Percentiles rank a stretch among this genome's conserved stretches.
Evolutionary conservation across 1,284 basidiomycete species (phyloP).

Genomic region (Bondarzewia mesenterica): DNA sequence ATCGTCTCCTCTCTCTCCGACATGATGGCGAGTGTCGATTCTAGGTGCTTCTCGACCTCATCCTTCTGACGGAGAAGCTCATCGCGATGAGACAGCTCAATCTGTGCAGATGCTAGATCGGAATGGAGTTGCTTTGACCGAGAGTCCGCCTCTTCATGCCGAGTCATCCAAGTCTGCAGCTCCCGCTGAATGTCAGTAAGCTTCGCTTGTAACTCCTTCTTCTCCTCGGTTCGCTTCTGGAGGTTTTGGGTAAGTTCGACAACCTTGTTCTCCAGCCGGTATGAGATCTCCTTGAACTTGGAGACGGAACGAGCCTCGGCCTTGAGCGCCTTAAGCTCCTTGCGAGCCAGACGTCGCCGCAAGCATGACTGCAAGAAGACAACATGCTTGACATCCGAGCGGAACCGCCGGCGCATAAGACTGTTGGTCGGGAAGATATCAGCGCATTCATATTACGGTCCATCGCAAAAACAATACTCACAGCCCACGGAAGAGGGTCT

Average conservation of each 20-base stretch:
- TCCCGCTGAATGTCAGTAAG: conserved; percentile 80
- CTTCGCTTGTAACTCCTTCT: conserved; percentile 77
- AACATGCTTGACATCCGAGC: conserved; percentile 64
- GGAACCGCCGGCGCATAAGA: conserved; percentile 56
- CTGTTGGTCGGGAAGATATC: conserved; percentile 33
- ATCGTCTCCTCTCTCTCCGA: conserved; percentile 84
- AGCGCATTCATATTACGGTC: background rate
- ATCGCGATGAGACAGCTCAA: conserved; percentile 70
- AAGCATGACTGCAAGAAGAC: conserved; percentile 89
- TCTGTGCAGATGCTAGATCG: conserved; percentile 67
- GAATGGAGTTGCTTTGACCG: conserved; percentile 70
- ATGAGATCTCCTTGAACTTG: conserved; percentile 99
- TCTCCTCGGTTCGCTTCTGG: conserved; percentile 88
- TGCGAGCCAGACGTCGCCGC: conserved; percentile 82
- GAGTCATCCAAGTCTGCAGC: conserved; percentile 76
- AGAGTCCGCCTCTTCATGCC: conserved; percentile 85
- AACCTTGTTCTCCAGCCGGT: conserved; percentile 98
- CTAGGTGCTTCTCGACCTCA: conserved; percentile 77
- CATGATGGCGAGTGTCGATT: conserved; percentile 69
- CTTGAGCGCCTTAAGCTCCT: conserved; percentile 77
- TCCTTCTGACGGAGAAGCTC: conserved; percentile 73
- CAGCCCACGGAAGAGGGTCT: conserved; percentile 85
- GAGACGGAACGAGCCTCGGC: conserved; percentile 94
- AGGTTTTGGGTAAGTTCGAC: conserved; percentile 97
- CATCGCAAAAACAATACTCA: conserved; percentile 33